Evolutionary conservation across 2,329 filamentous ascomycete species (phyloP), one percentile per base, ranked within the genome.

Genomic region (Ophiostoma australiae): DNA sequence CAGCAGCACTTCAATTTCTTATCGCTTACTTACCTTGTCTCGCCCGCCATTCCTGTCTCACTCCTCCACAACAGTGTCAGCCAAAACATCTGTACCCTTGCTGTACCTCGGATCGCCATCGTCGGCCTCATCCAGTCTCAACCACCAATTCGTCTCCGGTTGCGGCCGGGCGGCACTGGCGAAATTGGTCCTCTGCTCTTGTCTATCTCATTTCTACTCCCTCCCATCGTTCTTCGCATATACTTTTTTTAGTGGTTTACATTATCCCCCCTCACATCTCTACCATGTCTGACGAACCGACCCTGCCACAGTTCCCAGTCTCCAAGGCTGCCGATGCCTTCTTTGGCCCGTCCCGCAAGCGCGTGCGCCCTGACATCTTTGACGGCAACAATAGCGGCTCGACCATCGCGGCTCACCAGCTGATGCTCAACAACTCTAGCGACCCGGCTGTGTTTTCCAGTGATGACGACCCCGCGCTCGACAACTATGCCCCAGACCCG

Each of bases 381-480:
- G 72, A 75, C 52, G 65, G 67, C 55, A 70, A 20, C 66, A 66
- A 65, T 65, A 37, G 48, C 70, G 23, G 33, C 39, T 67, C 65
- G 39, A 23, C 67, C 27, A 65, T 48, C 33, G 31, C 27, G 37
- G 41, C 44, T 10, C 20, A 63, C 39, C 58, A 71, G 27, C 67
- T 66, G 66, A 76, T 81, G 52, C 80, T 85, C 73, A 82, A 83
- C 76, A 87, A 88, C 76, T 91, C 89, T 27, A 91, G 90, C 76
- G 90, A 92, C 76, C 89, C 89, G 3, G 85, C 88, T 68, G 78
- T 91, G 35, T 92, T 92, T 78, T 91, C 89, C 4, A 90, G 88
- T 77, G 90, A 92, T 72, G 89, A 91, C 75, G 89, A 91, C 71
- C 87, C 88, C 2, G 85, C 86, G 1, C 78, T 89, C 67, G 88